Conservation (phyloP, 306 rosid genomes). For the Prunus salicina region DNA sequence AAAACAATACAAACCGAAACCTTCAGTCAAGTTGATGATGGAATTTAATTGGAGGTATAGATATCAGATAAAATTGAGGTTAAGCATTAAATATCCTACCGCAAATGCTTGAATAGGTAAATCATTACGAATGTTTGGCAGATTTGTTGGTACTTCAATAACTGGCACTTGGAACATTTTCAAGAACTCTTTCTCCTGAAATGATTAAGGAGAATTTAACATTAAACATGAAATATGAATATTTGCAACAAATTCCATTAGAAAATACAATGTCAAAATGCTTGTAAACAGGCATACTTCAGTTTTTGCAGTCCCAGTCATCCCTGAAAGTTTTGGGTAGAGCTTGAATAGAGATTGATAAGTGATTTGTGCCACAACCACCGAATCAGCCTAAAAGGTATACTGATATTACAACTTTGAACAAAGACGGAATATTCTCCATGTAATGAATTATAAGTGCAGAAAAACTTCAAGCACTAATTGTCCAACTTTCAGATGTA, state of each 20-base stretch:
- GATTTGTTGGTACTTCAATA: constrained; percentile 95
- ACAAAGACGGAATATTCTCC: constrained; percentile 15
- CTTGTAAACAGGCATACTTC: constrained; percentile 52
- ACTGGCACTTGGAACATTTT: constrained; percentile 94
- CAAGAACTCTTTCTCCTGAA: constrained; percentile 94
- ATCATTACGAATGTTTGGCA: constrained; percentile 88
- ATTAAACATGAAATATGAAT: constrained; percentile 16
- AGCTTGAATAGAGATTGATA: constrained; percentile 96
- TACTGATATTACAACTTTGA: constrained; percentile 29
- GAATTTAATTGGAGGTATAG: neutral
- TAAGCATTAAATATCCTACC: constrained; percentile 42
- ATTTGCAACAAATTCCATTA: constrained; percentile 11
- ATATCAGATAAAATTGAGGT: constrained; percentile 10
- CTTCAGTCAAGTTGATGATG: constrained; percentile 21
- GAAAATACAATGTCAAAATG: constrained; percentile 27
- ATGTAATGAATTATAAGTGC: neutral
- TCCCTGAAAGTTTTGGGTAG: constrained; percentile 93
- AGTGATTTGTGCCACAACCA: constrained; percentile 97
- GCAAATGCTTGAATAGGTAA: constrained; percentile 98
- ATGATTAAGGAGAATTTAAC: constrained; percentile 18
- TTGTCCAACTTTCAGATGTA: constrained; percentile 24
- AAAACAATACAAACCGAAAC: constrained; percentile 24
- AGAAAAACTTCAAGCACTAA: constrained; percentile 15
- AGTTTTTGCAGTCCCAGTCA: constrained; percentile 99
- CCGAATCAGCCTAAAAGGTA: constrained; percentile 87